phyloP scores from a whole-genome alignment of 2,329 filamentous ascomycete genomes.

The Fusarium sp. region DNA sequence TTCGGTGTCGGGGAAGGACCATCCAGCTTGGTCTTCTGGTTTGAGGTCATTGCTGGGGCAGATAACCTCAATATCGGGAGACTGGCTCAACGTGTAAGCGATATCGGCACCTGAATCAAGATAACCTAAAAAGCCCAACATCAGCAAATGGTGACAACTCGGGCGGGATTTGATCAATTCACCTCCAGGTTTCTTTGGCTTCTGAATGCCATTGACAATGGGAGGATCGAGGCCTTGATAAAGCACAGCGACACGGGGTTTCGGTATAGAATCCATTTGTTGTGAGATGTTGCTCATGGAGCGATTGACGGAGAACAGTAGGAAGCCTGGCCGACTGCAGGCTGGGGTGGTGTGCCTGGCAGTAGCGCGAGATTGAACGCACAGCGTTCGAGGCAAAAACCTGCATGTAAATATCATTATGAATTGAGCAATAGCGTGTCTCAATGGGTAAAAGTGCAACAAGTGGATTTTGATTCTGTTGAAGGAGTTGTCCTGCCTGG shows the following conservation, averaged over 20 bases:
- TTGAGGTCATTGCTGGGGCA: constrained; percentile 13
- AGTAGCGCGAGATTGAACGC: background rate
- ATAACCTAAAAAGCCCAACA: constrained; percentile 22
- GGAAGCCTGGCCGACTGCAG: background rate
- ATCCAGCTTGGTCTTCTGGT: constrained; percentile 21
- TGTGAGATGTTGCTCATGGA: background rate
- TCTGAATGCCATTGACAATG: constrained; percentile 59
- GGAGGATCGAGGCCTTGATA: constrained; percentile 62
- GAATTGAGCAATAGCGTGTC: background rate
- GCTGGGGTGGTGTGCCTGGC: background rate
- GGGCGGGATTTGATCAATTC: background rate
- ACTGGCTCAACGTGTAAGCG: constrained; percentile 31
- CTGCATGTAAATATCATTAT: background rate
- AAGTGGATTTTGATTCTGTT: background rate
- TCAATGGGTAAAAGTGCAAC: background rate
- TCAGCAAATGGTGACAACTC: background rate
- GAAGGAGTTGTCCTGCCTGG: background rate
- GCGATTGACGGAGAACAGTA: background rate
- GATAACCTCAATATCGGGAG: constrained; percentile 26
- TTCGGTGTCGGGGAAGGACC: constrained; percentile 38
- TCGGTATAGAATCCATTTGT: constrained; percentile 4
- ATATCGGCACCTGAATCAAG: constrained; percentile 38
- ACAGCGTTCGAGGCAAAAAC: background rate
- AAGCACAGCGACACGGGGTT: constrained; percentile 55
- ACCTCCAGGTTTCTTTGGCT: constrained; percentile 61